Percentiles rank a stretch among this genome's conserved stretches.
Conservation (phyloP, 345 rosid genomes). For the Citrus sp. region DNA sequence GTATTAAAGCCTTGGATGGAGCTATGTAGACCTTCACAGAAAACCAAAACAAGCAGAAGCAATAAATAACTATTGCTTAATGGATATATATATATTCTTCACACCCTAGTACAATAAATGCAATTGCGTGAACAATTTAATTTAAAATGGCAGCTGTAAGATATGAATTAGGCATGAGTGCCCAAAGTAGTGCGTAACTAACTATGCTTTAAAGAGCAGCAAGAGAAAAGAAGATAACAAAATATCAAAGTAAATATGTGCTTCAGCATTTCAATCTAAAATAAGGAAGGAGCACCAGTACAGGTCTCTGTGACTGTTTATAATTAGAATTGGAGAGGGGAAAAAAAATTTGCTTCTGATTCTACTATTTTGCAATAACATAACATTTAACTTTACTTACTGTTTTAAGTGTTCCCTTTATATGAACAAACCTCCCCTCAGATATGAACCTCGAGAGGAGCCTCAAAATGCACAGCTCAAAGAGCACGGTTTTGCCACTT, state of each 20-base stretch:
- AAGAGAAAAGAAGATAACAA: neutral
- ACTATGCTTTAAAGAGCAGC: neutral
- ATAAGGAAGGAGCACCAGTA: neutral
- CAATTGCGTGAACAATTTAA: neutral
- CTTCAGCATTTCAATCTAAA: neutral
- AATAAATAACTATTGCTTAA: neutral
- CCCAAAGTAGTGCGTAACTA: neutral
- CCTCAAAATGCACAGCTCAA: constrained; percentile 88
- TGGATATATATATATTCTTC: constrained; percentile 2
- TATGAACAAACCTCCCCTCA: constrained; percentile 57
- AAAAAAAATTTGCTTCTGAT: neutral
- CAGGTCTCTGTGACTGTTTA: neutral
- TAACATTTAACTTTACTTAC: constrained; percentile 35
- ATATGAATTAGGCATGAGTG: neutral
- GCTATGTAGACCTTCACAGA: constrained; percentile 73
- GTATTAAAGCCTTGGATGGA: constrained; percentile 96
- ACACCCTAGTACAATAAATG: neutral
- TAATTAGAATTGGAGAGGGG: neutral
- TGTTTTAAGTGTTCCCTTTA: constrained; percentile 85
- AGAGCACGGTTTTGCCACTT: constrained; percentile 93
- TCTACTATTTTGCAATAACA: neutral
- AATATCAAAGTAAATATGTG: neutral
- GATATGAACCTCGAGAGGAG: constrained; percentile 75
- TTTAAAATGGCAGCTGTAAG: neutral
- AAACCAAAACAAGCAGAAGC: constrained; percentile 21